Percentiles rank a stretch among this genome's conserved stretches.
Conservation (phyloP, 208 protist genomes). For the Trypanosoma theileri region DNA sequence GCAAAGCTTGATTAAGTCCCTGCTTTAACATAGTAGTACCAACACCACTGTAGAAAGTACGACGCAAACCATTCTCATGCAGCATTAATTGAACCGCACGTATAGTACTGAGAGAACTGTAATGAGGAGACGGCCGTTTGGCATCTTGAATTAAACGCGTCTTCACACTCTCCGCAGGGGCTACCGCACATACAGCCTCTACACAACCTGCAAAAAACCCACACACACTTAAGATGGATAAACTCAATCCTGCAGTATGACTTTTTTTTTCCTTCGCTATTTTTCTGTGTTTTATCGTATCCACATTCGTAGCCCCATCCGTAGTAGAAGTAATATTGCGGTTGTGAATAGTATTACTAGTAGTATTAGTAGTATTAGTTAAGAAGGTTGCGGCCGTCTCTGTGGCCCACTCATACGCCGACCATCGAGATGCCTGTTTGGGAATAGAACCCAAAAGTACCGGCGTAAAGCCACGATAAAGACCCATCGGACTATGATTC, state of each 20-base stretch:
- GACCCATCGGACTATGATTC: constrained; percentile 24
- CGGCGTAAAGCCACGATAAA: constrained; percentile 30
- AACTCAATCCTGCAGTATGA: neutral
- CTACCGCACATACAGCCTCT: constrained; percentile 23
- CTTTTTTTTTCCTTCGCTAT: neutral
- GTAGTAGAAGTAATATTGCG: neutral
- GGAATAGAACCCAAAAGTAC: constrained; percentile 33
- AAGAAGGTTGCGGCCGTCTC: neutral
- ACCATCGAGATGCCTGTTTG: constrained; percentile 33
- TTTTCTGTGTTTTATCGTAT: neutral
- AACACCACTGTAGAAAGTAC: constrained; percentile 31
- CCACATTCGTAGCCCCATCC: neutral
- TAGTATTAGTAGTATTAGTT: neutral
- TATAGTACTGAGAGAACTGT: constrained; percentile 5
- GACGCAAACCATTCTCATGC: constrained; percentile 11
- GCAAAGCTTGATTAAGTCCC: constrained; percentile 26
- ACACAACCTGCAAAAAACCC: constrained; percentile 29
- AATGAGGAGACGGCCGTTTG: neutral
- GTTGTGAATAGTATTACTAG: neutral
- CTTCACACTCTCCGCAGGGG: constrained; percentile 29
- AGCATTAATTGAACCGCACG: constrained; percentile 15
- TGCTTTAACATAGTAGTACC: constrained; percentile 32
- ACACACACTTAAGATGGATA: constrained; percentile 17
- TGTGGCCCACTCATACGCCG: constrained; percentile 26
- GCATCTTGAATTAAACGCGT: constrained; percentile 28